Base-by-base conservation (phyloP, 2,329 filamentous ascomycete species). In the Ceratocystis huliohia region DNA sequence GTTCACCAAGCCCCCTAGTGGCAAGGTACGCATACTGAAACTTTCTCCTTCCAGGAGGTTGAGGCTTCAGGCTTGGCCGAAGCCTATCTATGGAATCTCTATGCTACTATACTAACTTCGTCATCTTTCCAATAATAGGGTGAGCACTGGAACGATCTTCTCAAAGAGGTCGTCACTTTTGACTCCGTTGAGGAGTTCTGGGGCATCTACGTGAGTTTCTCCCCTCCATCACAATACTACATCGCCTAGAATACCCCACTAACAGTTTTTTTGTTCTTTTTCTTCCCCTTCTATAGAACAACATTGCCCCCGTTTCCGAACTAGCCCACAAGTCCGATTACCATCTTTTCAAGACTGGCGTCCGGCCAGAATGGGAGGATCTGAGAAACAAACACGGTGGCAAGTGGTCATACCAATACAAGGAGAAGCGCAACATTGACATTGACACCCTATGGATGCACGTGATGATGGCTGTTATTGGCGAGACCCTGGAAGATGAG, bases 141-240 rank as follows among this genome's bases (percentile, higher is more conserved):
- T 70, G 91, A 97, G 78, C 96, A 96, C 83, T 99, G 95, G 94
- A 95, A 95, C 72, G 94, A 99, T 75, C 81, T 97, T 69, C 80
- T 99, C 70, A 99, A 99, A 81, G 91, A 99, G 77, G 93, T 99
- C 72, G 96, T 99, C 74, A 96, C 91, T 67, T 97, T 99, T 74
- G 91, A 96, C 79, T 96, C 92, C 2, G 94, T 99, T 30, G 94
- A 99, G 79, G 95, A 99, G 77, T 99, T 99, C 79, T 99, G 94
- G 94, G 94, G 94, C 68, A 90, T 99, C 75, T 97, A 97, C 78
- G 95, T 99, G 83, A 76, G 92, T 81, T 48, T 50, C 28, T 28
- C 25, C 37, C 37, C 37, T 41, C 37, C 37, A 6, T 15, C 48
- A 48, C 41, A 33, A 20, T 20, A 25, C 64, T 17, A 20, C 50